Conservation (phyloP, 805 yeast genomes). For the Ogataea paraovalis region DNA sequence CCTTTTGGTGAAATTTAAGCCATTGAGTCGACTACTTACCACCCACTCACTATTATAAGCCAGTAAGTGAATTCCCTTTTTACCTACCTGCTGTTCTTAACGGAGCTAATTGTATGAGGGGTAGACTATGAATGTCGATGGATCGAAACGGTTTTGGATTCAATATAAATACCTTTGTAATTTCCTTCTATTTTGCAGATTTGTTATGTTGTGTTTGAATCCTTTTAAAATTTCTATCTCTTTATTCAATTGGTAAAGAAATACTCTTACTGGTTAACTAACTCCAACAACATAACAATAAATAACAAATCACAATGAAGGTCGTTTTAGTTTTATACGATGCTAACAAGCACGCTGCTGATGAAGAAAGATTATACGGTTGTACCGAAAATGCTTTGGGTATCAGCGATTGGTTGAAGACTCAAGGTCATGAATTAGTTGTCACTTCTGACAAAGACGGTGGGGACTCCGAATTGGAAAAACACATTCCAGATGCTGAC, state of each 20-base stretch:
- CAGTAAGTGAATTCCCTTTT: too few relatives aligned
- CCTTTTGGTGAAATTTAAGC: background rate
- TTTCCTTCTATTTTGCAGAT: background rate
- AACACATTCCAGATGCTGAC: constrained; percentile 67
- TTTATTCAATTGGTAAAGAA: background rate
- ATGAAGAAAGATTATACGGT: constrained; percentile 62
- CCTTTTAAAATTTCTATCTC: background rate
- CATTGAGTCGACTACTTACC: background rate
- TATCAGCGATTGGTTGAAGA: constrained; percentile 57
- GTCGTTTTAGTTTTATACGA: constrained; percentile 56
- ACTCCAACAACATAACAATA: constrained; percentile 1
- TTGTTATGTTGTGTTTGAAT: background rate
- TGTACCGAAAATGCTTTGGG: constrained; percentile 76
- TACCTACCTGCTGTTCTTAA: background rate
- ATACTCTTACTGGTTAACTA: background rate
- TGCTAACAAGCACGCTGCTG: constrained; percentile 55
- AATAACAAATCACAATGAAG: constrained; percentile 27
- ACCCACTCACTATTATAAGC: background rate
- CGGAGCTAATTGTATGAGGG: background rate
- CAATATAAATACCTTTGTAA: background rate
- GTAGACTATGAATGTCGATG: background rate
- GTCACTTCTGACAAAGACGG: constrained; percentile 71
- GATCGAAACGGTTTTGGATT: background rate
- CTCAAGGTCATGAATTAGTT: constrained; percentile 61
- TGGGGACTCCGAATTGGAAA: constrained; percentile 52